A percentile compares a stretch with the other conserved stretches of the same genome.
phyloP scores from a whole-genome alignment of 148 eudicot species.

The Amaranthus hypochondriacus region DNA sequence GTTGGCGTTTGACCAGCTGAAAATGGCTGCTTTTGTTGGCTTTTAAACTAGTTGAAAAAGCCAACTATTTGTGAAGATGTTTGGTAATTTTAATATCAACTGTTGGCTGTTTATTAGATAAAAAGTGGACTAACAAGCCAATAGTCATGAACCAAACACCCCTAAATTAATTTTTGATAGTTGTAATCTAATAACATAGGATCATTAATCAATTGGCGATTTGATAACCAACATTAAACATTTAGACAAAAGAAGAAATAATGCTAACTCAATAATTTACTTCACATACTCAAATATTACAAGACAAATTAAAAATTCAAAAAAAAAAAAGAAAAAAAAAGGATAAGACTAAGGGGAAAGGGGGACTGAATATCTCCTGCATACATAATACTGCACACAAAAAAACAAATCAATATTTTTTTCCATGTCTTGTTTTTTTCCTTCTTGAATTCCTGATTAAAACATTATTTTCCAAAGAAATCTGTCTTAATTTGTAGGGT shows the following conservation, averaged over 20 bases:
- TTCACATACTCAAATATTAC: slow-evolving; percentile 16
- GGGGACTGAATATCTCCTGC: neutral
- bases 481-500: slow-evolving; percentile 46
- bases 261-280: slow-evolving; percentile 14
- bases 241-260: neutral
- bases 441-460: neutral
- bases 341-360: neutral
- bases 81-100: no score
- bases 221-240: neutral
- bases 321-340: neutral
- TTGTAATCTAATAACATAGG: neutral
- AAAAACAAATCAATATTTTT: neutral
- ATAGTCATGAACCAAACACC: no score
- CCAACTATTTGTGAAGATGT: no score
- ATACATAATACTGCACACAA: neutral
- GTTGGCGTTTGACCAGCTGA: no score
- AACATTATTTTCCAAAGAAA: no score
- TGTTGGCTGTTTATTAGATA: no score
- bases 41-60: no score
- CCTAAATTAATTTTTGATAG: no score
- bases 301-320: neutral
- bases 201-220: no score
- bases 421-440: neutral
- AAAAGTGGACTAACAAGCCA: no score
- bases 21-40: no score